Conservation (phyloP, 306 rosid genomes). For the Vigna radiata region DNA sequence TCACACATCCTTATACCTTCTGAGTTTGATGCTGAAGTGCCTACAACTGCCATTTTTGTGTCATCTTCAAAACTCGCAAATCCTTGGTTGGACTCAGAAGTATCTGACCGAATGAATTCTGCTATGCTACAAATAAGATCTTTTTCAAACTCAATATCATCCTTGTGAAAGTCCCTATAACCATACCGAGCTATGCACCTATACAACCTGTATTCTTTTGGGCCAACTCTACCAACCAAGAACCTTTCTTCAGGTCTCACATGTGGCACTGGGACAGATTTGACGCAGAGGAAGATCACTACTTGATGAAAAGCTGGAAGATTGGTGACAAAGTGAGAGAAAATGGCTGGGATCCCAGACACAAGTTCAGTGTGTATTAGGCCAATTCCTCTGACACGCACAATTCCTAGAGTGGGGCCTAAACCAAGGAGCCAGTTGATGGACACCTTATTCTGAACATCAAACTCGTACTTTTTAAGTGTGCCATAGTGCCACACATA, state of each 20-base stretch:
- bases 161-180: conserved; percentile 84
- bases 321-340: conserved; percentile 97
- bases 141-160: conserved; percentile 83
- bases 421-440: conserved; percentile 90
- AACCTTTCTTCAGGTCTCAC: conserved; percentile 89
- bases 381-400: conserved; percentile 90
- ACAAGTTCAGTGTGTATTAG: conserved; percentile 96
- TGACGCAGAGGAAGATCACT: conserved; percentile 90
- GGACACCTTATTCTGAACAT: conserved; percentile 93
- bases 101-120: conserved; percentile 77
- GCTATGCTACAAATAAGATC: conserved; percentile 93
- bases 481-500: conserved; percentile 98
- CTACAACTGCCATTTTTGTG: conserved; percentile 91
- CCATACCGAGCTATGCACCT: conserved; percentile 97
- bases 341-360: conserved; percentile 91
- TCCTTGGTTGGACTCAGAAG: conserved; percentile 48
- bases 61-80: conserved; percentile 55
- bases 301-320: conserved; percentile 99
- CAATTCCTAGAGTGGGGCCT: conserved; percentile 86
- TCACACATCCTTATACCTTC: conserved; percentile 76
- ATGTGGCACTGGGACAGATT: conserved; percentile 96
- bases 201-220: conserved; percentile 84
- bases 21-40: conserved; percentile 69
- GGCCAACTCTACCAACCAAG: conserved; percentile 97
- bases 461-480: conserved; percentile 86